Percentiles rank a stretch among this genome's conserved stretches.
Evolutionary conservation across 2,329 filamentous ascomycete genomes (phyloP).

Genomic region (Penicillium frequentans): DNA sequence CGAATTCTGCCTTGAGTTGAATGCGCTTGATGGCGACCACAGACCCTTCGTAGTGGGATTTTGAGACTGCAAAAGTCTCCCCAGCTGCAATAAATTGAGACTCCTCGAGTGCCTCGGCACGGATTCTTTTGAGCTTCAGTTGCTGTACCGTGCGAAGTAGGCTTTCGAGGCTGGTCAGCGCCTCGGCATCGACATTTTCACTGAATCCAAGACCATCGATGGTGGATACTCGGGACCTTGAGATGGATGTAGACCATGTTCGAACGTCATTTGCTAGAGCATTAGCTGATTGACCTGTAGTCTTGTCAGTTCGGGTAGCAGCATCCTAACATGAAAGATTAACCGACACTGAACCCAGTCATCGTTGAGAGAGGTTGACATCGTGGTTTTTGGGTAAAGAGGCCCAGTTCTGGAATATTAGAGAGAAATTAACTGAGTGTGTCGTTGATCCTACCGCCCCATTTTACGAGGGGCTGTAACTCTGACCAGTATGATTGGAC

Average conservation of each 20-base stretch:
- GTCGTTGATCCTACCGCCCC: background rate
- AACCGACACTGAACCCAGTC: background rate
- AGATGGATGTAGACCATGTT: slow-evolving; percentile 9
- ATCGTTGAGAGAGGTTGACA: background rate
- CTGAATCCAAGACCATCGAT: slow-evolving; percentile 11
- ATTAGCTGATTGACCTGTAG: background rate
- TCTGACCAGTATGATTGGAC: background rate
- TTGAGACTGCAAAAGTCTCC: slow-evolving; percentile 11
- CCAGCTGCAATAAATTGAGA: slow-evolving; percentile 4
- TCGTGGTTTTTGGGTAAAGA: background rate
- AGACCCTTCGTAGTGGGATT: slow-evolving; percentile 6
- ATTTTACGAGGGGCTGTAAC: background rate
- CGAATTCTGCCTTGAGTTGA: slow-evolving; percentile 4
- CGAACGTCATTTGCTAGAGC: background rate
- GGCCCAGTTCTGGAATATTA: no score
- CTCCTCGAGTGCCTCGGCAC: slow-evolving; percentile 3
- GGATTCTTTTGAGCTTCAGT: slow-evolving; percentile 7
- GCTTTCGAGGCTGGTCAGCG: slow-evolving; percentile 12
- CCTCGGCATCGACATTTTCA: slow-evolving; percentile 5
- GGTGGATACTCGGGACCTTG: slow-evolving; percentile 10
- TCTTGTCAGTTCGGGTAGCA: background rate
- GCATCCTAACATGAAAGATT: background rate
- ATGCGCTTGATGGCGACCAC: slow-evolving; percentile 14
- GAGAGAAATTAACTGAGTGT: background rate
- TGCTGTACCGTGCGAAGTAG: slow-evolving; percentile 12